Evolutionary conservation across 441 rosid species (phyloP), one percentile per base, ranked within the genome.

Genomic region (Bocquillonia castaneifolia): DNA sequence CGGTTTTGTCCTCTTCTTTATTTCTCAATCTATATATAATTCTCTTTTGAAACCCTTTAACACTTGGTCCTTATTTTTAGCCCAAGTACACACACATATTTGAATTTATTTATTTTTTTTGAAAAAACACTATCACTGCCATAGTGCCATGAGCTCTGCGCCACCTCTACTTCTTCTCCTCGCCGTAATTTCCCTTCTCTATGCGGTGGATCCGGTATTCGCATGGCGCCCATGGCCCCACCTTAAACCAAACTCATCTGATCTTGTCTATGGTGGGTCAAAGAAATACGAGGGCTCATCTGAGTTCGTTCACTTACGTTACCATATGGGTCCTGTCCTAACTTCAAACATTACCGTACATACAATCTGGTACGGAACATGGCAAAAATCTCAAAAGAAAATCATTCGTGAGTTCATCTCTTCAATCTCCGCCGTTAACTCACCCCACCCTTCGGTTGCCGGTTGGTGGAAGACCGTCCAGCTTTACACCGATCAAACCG

Each of bases 211-310:
- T n/a, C n/a, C n/a, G n/a, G 53, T 75, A 52, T 26, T 74, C 17
- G 86, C 83, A 56, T 91, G 90, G 87, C 91, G 97, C 39, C 99
- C 99, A 54, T 93, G 89, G 87, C 93, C 88, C 25, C 73, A 75
- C 59, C 67, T 57, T 1, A 74, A 59, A 15, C 62, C 83, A 72
- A 87, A 85, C 85, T 72, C 79, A 74, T 76, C 95, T 15, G 90
- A 84, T 63, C 75, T 72, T 72, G 63, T 79, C 69, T 81, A 81
- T 73, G 85, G 68, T 20, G 82, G 69, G 32, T 86, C 91, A 53
- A 91, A 91, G 72, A 93, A 91, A 64, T 93, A n/a, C 79, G 99
- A 93, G 83, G 99, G 99, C 76, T 93, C 99, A 39, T 93, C 99
- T 15, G 95, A 91, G 67, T 85, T 93, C 73, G 88, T 93, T 26